phyloP scores from a whole-genome alignment of 495 filamentous ascomycete genomes.

The Daldinia grandis region DNA sequence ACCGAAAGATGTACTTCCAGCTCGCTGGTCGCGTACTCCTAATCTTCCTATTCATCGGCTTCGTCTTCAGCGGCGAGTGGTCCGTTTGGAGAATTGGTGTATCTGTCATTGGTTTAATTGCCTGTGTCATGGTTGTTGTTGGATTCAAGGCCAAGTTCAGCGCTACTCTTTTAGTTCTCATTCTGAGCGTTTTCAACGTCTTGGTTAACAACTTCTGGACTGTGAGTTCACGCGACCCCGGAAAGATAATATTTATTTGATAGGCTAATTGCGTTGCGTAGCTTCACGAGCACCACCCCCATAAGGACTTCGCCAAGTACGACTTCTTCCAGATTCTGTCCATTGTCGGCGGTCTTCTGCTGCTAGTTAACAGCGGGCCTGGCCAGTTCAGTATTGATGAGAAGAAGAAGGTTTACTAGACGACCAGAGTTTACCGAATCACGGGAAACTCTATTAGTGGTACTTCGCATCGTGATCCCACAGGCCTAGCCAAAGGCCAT shows the following conservation, averaged over 20 bases:
- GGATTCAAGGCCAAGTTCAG: constrained; percentile 99
- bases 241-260: not conserved
- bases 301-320: constrained; percentile 99
- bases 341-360: constrained; percentile 93
- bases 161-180: constrained; percentile 89
- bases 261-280: constrained; percentile 47
- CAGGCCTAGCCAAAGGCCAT: constrained; percentile 5
- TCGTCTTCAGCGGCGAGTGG: constrained; percentile 95
- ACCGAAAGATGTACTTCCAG: constrained; percentile 99
- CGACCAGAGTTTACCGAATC: constrained; percentile 10
- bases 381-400: constrained; percentile 98
- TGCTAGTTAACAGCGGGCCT: constrained; percentile 97
- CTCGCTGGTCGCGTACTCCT: constrained; percentile 94
- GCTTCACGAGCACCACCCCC: constrained; percentile 97
- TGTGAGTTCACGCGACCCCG: constrained; percentile 64
- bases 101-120: constrained; percentile 81
- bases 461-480: constrained; percentile 33
- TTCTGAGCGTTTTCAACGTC: constrained; percentile 95
- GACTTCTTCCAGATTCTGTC: constrained; percentile 99
- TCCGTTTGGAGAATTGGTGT: constrained; percentile 84
- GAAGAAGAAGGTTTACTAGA: constrained; percentile 99
- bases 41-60: constrained; percentile 96
- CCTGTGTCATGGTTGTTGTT: constrained; percentile 98
- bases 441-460: constrained; percentile 11
- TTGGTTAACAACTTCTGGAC: constrained; percentile 99